A percentile compares a stretch with the other conserved stretches of the same genome.
Evolutionary conservation across 345 rosid species (phyloP).

Genomic region (Populus ilicifolia): DNA sequence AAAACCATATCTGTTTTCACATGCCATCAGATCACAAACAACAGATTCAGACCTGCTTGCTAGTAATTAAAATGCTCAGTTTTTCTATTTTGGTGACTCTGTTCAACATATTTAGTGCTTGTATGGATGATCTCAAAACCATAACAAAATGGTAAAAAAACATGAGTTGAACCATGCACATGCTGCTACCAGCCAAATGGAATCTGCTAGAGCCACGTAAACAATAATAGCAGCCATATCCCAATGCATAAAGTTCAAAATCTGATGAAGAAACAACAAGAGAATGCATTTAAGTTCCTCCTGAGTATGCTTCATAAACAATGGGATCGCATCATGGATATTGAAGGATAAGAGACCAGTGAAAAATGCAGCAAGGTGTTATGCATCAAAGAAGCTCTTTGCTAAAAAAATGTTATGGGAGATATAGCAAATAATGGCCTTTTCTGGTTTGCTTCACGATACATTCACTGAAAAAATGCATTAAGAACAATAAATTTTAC

Average conservation of each 20-base stretch:
- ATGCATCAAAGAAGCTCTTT: background rate
- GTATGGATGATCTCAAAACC: background rate
- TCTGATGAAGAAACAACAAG: background rate
- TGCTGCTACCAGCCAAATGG: background rate
- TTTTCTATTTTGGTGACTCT: background rate
- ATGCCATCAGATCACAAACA: background rate
- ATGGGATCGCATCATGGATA: background rate
- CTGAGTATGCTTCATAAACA: background rate
- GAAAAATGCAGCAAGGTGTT: background rate
- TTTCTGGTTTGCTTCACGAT: background rate
- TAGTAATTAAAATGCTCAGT: background rate
- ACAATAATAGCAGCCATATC: background rate
- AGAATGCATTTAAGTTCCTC: background rate
- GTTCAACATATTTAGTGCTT: background rate
- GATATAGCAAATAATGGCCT: background rate
- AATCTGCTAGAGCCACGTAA: background rate
- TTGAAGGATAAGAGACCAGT: background rate
- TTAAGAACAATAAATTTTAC: constrained; percentile 20
- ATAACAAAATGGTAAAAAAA: background rate
- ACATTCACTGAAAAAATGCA: constrained; percentile 14
- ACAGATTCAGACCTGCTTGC: background rate
- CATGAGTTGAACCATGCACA: background rate
- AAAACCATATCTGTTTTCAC: background rate
- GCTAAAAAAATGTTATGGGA: background rate
- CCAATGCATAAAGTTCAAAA: background rate